These are phyloP conservation scores for Pezicula carpinea DNA, from an alignment of 2,329 filamentous ascomycete genomes.

Conservation along the genomic window DNA sequence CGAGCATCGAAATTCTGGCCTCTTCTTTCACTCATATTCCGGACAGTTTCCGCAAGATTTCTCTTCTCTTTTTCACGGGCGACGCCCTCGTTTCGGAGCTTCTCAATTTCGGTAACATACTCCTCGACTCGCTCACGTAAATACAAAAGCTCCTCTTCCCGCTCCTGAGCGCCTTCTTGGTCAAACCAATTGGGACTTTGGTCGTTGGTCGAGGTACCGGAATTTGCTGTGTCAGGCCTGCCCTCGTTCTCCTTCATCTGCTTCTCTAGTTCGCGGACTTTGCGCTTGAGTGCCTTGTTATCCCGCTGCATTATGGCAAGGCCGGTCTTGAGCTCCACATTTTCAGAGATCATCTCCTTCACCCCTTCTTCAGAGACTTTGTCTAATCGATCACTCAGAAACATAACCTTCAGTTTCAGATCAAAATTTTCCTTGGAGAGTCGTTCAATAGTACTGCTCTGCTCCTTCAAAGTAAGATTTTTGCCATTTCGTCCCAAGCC, in stretches of 20 bases:
- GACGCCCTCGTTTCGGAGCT: conserved; percentile 72
- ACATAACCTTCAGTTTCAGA: conserved; percentile 95
- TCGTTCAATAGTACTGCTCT: conserved; percentile 94
- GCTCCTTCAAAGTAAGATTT: conserved; percentile 88
- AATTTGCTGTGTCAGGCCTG: conserved; percentile 55
- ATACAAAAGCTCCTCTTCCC: conserved; percentile 82
- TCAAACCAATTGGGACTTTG: conserved; percentile 51
- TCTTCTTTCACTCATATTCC: conserved; percentile 51
- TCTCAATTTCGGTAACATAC: conserved; percentile 78
- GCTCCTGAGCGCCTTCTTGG: conserved; percentile 56
- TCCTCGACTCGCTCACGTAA: conserved; percentile 82
- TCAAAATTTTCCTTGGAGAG: conserved; percentile 98
- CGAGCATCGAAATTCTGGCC: conserved; percentile 43
- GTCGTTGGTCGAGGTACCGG: conserved; percentile 52
- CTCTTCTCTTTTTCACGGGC: conserved; percentile 80
- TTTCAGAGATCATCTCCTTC: conserved; percentile 97
- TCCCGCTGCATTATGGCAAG: conserved; percentile 87
- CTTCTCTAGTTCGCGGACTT: conserved; percentile 82
- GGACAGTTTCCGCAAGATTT: conserved; percentile 77
- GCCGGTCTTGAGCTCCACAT: conserved; percentile 89
- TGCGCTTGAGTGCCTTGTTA: conserved; percentile 75
- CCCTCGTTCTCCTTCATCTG: conserved; percentile 63
- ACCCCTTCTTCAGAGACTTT: conserved; percentile 93
- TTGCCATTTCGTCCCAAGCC: conserved; percentile 53
- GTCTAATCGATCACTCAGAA: conserved; percentile 87